Conservation (phyloP, 148 eudicot genomes). For the Rhododendron vialii region DNA sequence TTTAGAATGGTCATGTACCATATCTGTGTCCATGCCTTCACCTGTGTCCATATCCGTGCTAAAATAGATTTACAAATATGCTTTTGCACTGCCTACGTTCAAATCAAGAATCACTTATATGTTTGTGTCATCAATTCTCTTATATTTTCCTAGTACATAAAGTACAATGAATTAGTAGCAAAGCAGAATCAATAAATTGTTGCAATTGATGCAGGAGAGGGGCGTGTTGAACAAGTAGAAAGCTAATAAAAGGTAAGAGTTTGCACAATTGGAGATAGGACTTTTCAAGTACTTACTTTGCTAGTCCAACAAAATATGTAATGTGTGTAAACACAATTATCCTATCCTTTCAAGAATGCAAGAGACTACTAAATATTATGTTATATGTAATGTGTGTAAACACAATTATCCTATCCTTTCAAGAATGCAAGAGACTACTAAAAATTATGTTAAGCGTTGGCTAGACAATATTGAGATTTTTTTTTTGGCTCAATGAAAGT, state of each 20-base stretch:
- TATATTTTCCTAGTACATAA: background rate
- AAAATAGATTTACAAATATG: background rate
- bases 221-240: background rate
- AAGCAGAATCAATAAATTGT: background rate
- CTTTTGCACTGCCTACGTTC: background rate
- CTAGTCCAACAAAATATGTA: background rate
- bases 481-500: background rate
- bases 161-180: background rate
- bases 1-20: background rate
- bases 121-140: background rate
- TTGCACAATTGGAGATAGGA: background rate
- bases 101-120: background rate
- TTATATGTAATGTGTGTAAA: background rate
- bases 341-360: background rate
- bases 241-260: background rate
- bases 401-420: background rate
- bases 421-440: background rate
- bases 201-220: background rate
- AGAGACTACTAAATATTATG: background rate
- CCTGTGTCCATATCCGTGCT: background rate
- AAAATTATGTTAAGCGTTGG: background rate
- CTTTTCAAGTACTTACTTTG: background rate
- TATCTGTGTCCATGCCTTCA: too few relatives aligned
- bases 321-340: background rate
- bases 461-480: background rate